Base-by-base conservation (phyloP, 1,139 yeast species). In the Nakaseomyces nivariensis region DNA sequence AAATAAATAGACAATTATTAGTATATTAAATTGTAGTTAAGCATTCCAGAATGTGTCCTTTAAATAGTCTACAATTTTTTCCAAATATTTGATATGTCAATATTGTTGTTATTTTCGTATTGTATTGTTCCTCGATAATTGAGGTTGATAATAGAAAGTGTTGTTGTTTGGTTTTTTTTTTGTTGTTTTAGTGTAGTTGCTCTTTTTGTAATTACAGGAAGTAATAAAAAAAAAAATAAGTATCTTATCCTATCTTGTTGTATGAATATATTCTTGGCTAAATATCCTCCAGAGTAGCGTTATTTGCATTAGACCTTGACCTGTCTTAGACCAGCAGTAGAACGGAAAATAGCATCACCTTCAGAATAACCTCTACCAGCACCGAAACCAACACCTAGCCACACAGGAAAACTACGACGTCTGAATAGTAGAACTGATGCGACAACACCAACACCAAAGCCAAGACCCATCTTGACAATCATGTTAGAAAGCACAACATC, bases 321-420 rank as follows among this genome's bases (percentile, higher is more conserved):
- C 49, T 80, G 73, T 75, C 94, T 81, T 58, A 82, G 69, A 52
- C 95, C 95, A 55, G 84, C 85, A 49, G 75, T 71, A 27, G 86
- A 78, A 72, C 97, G 84, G 78, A 92, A 90, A 52, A 90, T 85
- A 56, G 97, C 95, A 67, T 92, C 97, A 54, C 97, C 98, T 74
- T 92, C 98, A 56, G 97, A 81, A 71, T 89, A 92, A 49, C 96
- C 96, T 74, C 97, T 85, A 58, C 98, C 98, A 55, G 90, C 77
- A 57, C 98, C 98, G 62, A 92, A 90, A 41, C 97, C 98, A 58
- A 88, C 72, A 58, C 97, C 97, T 54, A 90, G 71, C 96, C 97
- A 90, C 45, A 90, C 97, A 50, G 97, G 97, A 80, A 88, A 92
- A 5, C 95, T 78, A 72, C 97, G 84, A 76, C 97, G 87, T 69